Percentiles rank a stretch among this genome's conserved stretches.
phyloP scores from a whole-genome alignment of 2,329 filamentous ascomycete species.

The Dactylellina leptospora region DNA sequence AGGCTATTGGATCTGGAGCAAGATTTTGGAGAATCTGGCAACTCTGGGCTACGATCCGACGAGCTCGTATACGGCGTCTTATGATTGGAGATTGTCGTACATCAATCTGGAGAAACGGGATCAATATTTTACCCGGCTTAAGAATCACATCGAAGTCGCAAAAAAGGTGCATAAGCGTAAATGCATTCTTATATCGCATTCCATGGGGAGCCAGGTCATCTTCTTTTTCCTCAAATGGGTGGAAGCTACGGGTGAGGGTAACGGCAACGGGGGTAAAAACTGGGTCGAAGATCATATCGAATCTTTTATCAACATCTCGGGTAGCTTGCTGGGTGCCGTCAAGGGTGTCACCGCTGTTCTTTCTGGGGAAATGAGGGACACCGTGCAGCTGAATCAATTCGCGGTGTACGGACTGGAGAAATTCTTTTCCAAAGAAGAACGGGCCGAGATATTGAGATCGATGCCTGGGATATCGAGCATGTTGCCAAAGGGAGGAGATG shows the following conservation, averaged over 20 bases:
- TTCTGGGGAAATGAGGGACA: slow-evolving; percentile 98
- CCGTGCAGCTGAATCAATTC: slow-evolving; percentile 69
- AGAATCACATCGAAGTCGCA: slow-evolving; percentile 87
- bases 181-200: slow-evolving; percentile 86
- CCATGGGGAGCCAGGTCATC: slow-evolving; percentile 95
- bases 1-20: slow-evolving; percentile 88
- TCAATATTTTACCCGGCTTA: slow-evolving; percentile 91
- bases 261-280: slow-evolving; percentile 79
- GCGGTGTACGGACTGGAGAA: slow-evolving; percentile 97
- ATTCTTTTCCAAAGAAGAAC: slow-evolving; percentile 88
- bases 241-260: slow-evolving; percentile 70
- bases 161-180: slow-evolving; percentile 78
- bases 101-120: slow-evolving; percentile 87
- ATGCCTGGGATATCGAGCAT: slow-evolving; percentile 88
- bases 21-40: slow-evolving; percentile 91
- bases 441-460: slow-evolving; percentile 90
- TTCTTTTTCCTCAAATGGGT: slow-evolving; percentile 85
- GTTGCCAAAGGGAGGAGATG: slow-evolving; percentile 91
- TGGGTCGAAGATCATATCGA: slow-evolving; percentile 94
- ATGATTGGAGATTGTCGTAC: slow-evolving; percentile 95
- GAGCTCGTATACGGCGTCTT: slow-evolving; percentile 73
- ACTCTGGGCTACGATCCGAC: slow-evolving; percentile 94
- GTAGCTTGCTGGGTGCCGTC: slow-evolving; percentile 93
- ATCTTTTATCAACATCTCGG: slow-evolving; percentile 95
- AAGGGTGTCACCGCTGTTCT: slow-evolving; percentile 91